phyloP scores from a whole-genome alignment of 1,284 basidiomycete species.

The Papiliotrema nemorosa region DNA sequence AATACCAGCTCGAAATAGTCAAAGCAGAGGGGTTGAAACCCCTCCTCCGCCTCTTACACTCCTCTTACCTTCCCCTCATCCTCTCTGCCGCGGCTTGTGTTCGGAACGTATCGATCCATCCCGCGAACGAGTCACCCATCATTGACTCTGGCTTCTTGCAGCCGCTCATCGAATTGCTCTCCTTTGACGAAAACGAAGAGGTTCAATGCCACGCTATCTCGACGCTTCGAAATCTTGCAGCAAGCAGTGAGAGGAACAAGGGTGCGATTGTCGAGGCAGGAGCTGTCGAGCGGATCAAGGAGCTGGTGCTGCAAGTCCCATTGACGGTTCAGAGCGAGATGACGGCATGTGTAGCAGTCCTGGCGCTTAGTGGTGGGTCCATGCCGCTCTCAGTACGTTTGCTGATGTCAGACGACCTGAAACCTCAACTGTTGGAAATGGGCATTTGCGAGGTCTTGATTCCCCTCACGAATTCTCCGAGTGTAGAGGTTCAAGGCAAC shows the following conservation, averaged over 20 bases:
- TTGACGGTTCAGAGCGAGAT: constrained; percentile 98
- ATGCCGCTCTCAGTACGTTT: background rate
- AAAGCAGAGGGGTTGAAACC: constrained; percentile 91
- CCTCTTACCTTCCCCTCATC: constrained; percentile 97
- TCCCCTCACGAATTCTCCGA: constrained; percentile 90
- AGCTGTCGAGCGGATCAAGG: constrained; percentile 97
- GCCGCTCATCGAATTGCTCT: constrained; percentile 91
- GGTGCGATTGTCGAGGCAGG: constrained; percentile 97
- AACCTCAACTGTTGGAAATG: constrained; percentile 94
- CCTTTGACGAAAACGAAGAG: constrained; percentile 98
- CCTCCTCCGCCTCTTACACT: constrained; percentile 89
- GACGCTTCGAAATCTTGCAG: constrained; percentile 92
- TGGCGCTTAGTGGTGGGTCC: constrained; percentile 77
- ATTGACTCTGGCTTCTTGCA: constrained; percentile 97
- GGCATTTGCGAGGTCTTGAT: constrained; percentile 97
- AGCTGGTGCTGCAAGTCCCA: constrained; percentile 90
- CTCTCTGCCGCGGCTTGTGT: constrained; percentile 98
- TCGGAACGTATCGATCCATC: constrained; percentile 98
- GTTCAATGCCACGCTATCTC: constrained; percentile 99
- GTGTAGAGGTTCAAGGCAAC: constrained; percentile 98
- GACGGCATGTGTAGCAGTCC: constrained; percentile 96
- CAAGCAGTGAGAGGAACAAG: constrained; percentile 98
- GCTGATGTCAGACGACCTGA: constrained; percentile 73
- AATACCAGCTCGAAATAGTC: constrained; percentile 98
- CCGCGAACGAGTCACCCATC: constrained; percentile 97